Percentiles rank a stretch among this genome's conserved stretches.
Evolutionary conservation across 257 asterid genomes (phyloP).

Genomic region (Ehretia macrophylla): DNA sequence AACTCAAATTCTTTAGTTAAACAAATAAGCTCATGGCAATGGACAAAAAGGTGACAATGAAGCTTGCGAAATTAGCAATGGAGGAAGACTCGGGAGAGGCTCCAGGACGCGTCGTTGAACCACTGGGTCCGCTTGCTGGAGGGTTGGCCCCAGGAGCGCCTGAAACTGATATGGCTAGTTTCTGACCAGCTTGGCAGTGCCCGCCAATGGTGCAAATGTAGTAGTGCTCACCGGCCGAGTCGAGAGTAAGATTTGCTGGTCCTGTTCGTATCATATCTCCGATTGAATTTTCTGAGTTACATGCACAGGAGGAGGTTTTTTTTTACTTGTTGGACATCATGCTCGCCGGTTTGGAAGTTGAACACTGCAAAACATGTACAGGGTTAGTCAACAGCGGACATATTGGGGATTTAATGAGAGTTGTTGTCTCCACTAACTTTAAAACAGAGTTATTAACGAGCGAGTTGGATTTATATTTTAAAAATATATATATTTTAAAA

Average conservation of each 20-base stretch:
- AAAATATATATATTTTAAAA: too few species aligned
- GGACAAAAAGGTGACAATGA: background rate
- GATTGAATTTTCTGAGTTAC: constrained; percentile 5
- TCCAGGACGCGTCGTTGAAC: constrained; percentile 17
- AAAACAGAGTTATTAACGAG: too few species aligned
- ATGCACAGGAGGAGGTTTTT: constrained; percentile 16
- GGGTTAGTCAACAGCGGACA: background rate
- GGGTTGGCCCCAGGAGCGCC: constrained; percentile 14
- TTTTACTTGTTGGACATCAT: constrained; percentile 15
- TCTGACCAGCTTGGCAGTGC: constrained; percentile 23
- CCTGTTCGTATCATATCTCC: constrained; percentile 5
- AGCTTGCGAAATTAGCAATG: background rate
- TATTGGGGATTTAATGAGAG: background rate
- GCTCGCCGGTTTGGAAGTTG: constrained; percentile 23
- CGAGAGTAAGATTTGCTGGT: constrained; percentile 16
- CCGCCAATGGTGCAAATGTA: constrained; percentile 19
- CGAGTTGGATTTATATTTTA: too few species aligned
- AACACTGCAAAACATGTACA: constrained; percentile 23
- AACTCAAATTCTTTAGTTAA: background rate
- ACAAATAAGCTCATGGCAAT: background rate
- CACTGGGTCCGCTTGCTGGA: background rate
- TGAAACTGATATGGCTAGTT: constrained; percentile 18
- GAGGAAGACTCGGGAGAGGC: constrained; percentile 6
- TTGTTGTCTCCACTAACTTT: too few species aligned
- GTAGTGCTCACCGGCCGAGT: constrained; percentile 16